Evolutionary conservation across 2,329 filamentous ascomycete genomes (phyloP), one percentile per base, ranked within the genome.

Genomic region (Aspergillus fumigatus): DNA sequence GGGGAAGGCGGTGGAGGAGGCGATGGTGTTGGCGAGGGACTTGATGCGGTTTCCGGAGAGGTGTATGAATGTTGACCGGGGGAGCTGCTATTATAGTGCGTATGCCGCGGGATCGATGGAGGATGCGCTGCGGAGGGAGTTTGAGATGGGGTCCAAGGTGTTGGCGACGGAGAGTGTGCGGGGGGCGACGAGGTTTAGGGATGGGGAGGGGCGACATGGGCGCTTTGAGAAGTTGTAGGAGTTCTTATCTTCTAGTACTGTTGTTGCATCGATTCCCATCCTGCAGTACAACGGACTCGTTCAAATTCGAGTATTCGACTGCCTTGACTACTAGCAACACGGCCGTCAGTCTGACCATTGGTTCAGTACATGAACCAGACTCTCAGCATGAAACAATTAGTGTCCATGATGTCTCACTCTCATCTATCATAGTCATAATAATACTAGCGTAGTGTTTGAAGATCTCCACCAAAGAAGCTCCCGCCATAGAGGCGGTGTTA

Each of bases 51-150:
- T 84, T 50, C 82, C 82, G 2, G 77, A 83, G 60, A 63, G 66
- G 4, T 82, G 80, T 62, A 77, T 84, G 76, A 82, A 79, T 52
- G 68, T 67, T 2, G 82, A 85, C 63, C 71, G 81, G 3, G 64
- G 62, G 3, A 78, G 72, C 9, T 76, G 74, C 38, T 83, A 84
- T 57, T 79, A 84, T 65, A 73, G 77, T 17, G 75, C 75, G 0
- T 84, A 80, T 57, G 66, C 78, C 8, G 79, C 82, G 0, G 61
- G 58, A 0, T 78, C 75, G 1, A 78, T 84, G 11, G 73, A 80
- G 47, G 80, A 84, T 63, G 82, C 81, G 0, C 55, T 83, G 67
- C 65, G 64, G 38, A 72, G 72, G 58, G 82, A 84, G 61, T 82
- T 76, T 63, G 71, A 77, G 4, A 64, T 74, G 27, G 80, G 79